Conservation (phyloP, 2,329 filamentous ascomycete species). For the Taxawa tesnikishii region DNA sequence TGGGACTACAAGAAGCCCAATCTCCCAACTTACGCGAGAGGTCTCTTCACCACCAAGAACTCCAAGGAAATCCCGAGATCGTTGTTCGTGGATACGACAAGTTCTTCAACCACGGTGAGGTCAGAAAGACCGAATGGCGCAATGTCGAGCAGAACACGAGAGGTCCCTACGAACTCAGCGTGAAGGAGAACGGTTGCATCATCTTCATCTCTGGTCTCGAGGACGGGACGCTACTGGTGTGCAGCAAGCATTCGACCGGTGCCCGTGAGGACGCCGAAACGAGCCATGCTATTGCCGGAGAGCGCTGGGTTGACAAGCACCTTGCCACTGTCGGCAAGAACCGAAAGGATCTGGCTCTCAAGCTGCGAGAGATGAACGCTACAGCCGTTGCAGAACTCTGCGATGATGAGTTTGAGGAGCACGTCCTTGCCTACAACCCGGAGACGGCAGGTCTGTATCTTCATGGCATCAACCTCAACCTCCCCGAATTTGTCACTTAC, state of each 20-base stretch:
- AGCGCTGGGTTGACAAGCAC: constrained; percentile 70
- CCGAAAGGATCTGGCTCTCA: constrained; percentile 62
- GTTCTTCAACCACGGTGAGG: constrained; percentile 91
- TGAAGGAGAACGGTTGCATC: constrained; percentile 99
- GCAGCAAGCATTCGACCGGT: constrained; percentile 96
- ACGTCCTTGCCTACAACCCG: constrained; percentile 78
- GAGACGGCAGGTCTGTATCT: constrained; percentile 83
- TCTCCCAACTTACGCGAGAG: constrained; percentile 84
- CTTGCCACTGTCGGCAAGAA: constrained; percentile 66
- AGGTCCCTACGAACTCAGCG: constrained; percentile 86
- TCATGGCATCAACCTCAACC: constrained; percentile 89
- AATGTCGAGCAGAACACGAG: constrained; percentile 64
- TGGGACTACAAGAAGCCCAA: constrained; percentile 87
- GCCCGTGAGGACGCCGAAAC: constrained; percentile 55
- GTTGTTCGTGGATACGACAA: constrained; percentile 90
- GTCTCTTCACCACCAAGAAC: constrained; percentile 76
- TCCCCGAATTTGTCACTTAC: constrained; percentile 85
- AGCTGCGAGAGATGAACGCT: constrained; percentile 68
- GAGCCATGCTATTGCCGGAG: constrained; percentile 77
- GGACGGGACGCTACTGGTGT: constrained; percentile 83
- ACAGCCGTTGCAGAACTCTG: constrained; percentile 94
- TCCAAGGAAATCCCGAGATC: constrained; percentile 59
- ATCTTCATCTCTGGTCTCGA: constrained; percentile 91
- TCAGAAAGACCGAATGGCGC: constrained; percentile 68
- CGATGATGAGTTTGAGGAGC: constrained; percentile 92